A percentile compares a stretch with the other conserved stretches of the same genome.
Conservation (phyloP, 345 rosid genomes). For the Salix koriyanagi region DNA sequence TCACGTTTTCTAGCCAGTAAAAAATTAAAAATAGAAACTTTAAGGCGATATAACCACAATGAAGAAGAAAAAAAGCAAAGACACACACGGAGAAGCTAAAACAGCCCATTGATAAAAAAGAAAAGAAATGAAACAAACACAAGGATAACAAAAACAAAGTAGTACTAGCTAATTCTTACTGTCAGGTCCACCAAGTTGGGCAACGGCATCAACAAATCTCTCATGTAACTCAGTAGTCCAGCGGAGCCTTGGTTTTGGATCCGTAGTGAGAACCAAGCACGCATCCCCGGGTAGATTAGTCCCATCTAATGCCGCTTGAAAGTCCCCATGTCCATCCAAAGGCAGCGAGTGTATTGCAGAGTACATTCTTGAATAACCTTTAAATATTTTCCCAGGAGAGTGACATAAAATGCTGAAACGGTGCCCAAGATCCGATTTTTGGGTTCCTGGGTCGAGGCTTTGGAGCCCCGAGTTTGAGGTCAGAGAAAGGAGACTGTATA, state of each 20-base stretch:
- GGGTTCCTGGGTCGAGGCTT: neutral
- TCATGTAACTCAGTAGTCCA: slow-evolving; percentile 97
- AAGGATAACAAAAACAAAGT: neutral
- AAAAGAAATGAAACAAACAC: neutral
- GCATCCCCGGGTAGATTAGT: slow-evolving; percentile 64
- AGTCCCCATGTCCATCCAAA: slow-evolving; percentile 47
- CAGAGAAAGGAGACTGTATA: neutral
- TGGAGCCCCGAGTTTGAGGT: neutral
- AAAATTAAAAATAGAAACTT: neutral
- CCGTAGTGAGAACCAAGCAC: slow-evolving; percentile 80
- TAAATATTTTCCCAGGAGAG: neutral
- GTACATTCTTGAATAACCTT: slow-evolving; percentile 46
- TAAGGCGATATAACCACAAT: neutral
- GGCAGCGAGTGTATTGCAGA: slow-evolving; percentile 72
- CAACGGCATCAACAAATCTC: slow-evolving; percentile 82
- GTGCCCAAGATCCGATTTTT: neutral
- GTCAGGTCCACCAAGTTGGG: slow-evolving; percentile 96
- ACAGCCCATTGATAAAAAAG: neutral
- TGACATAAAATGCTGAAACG: neutral
- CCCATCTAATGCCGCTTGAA: slow-evolving; percentile 56
- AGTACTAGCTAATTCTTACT: slow-evolving; percentile 39
- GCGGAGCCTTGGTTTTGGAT: slow-evolving; percentile 95
- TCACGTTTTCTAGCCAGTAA: neutral
- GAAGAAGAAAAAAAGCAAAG: neutral
- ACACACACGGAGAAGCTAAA: neutral